These are phyloP conservation scores for Entomortierella parvispora DNA, from an alignment of 192 early-diverging fungal species.

Conservation along the genomic window DNA sequence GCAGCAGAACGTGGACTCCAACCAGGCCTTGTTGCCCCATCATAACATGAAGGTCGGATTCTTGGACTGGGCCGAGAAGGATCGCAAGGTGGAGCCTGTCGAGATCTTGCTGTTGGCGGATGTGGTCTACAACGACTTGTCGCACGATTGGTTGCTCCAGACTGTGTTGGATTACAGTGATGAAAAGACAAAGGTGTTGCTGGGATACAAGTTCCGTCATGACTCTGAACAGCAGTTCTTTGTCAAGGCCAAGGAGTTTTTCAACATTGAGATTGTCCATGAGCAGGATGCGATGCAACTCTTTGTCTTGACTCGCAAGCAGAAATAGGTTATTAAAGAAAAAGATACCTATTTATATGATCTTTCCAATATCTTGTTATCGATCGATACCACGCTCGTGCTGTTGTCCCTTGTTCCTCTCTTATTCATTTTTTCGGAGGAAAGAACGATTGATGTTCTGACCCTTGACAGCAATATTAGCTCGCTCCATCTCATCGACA, in stretches of 20 bases:
- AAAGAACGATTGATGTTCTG: too few relatives aligned
- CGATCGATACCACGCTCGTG: too few relatives aligned
- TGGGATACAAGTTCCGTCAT: slow-evolving; percentile 52
- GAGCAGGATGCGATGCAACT: slow-evolving; percentile 51
- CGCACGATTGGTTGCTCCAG: slow-evolving; percentile 39
- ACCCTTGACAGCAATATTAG: too few relatives aligned
- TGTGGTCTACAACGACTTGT: slow-evolving; percentile 50
- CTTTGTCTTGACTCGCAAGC: slow-evolving; percentile 45
- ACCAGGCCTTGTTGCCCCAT: slow-evolving; percentile 22
- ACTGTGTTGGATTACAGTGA: slow-evolving; percentile 48
- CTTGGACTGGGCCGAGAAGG: slow-evolving; percentile 50
- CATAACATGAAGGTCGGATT: slow-evolving; percentile 45
- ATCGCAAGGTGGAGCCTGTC: slow-evolving; percentile 42
- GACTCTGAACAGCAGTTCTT: slow-evolving; percentile 44
- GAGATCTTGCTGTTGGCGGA: slow-evolving; percentile 45
- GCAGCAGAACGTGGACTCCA: slow-evolving; percentile 55
- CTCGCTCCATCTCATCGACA: too few relatives aligned
- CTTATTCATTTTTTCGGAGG: too few relatives aligned
- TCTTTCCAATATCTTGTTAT: not conserved
- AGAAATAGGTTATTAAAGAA: not conserved
- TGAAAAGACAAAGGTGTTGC: slow-evolving; percentile 31
- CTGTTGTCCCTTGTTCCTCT: too few relatives aligned
- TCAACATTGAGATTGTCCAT: slow-evolving; percentile 39
- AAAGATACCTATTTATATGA: not conserved
- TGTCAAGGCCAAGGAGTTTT: slow-evolving; percentile 25